phyloP scores from a whole-genome alignment of 768 basidiomycete species.

The Tricholoma saponaceum region DNA sequence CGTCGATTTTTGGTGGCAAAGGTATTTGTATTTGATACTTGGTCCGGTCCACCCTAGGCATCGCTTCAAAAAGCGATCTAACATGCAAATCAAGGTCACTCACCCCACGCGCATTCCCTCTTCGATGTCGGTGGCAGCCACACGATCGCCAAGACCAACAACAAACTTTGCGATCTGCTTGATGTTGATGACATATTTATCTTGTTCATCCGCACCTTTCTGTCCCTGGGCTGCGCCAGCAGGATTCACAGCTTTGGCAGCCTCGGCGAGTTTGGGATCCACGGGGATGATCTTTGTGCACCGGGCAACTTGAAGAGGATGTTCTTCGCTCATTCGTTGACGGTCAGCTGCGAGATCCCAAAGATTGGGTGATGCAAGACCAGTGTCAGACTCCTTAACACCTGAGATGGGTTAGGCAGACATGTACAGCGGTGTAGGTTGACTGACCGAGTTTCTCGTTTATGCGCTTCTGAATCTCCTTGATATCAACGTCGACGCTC shows the following conservation, averaged over 20 bases:
- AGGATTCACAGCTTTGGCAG: slow-evolving; percentile 76
- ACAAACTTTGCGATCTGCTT: slow-evolving; percentile 99
- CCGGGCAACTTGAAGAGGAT: slow-evolving; percentile 93
- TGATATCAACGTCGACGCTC: slow-evolving; percentile 87
- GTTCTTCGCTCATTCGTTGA: slow-evolving; percentile 87
- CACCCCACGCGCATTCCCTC: slow-evolving; percentile 99
- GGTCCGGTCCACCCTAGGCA: slow-evolving; percentile 80
- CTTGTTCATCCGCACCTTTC: slow-evolving; percentile 97
- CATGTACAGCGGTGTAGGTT: neutral
- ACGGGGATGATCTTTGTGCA: slow-evolving; percentile 97
- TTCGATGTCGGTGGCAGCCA: slow-evolving; percentile 97
- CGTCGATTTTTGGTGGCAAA: slow-evolving; percentile 96
- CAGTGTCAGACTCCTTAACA: slow-evolving; percentile 98
- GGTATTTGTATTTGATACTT: slow-evolving; percentile 99
- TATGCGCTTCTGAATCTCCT: slow-evolving; percentile 94
- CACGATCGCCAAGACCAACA: slow-evolving; percentile 93
- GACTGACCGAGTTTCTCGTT: slow-evolving; percentile 88
- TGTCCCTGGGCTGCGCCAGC: slow-evolving; percentile 76
- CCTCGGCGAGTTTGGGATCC: slow-evolving; percentile 70
- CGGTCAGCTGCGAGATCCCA: slow-evolving; percentile 97
- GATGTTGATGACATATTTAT: slow-evolving; percentile 99
- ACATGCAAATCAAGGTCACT: slow-evolving; percentile 24
- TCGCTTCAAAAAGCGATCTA: slow-evolving; percentile 2
- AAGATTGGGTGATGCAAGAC: slow-evolving; percentile 91
- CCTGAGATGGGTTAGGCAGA: slow-evolving; percentile 36